Evolutionary conservation across 2,329 filamentous ascomycete species (phyloP), one percentile per base, ranked within the genome.

Genomic region (Gyromitra esculenta): DNA sequence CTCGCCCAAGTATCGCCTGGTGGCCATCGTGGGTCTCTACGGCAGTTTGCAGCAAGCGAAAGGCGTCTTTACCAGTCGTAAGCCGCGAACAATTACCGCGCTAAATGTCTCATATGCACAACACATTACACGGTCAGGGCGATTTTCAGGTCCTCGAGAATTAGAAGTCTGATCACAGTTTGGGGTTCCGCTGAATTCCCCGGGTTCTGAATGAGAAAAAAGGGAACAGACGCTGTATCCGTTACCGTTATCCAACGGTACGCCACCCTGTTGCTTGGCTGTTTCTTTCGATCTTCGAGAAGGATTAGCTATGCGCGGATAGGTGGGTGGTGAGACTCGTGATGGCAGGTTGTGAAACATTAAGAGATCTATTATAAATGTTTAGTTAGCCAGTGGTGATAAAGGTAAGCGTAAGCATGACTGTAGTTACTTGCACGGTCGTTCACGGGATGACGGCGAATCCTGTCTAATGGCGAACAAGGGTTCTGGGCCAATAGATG

Each of bases 11-110:
- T 31, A 31, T 2, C 4, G 25, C 25, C 25, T 31, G 4, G 43
- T 15, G 15, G 43, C 43, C 15, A 31, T 31, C 25, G 43, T 45
- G 43, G 43, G 43, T 45, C 43, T 45, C 43, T 1, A 15, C 43
- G 43, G 43, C 41, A 43, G 41, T 43, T 0, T 1, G 4, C 9
- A 39, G 59, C 59, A 39, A 8, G 21, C 21, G n/a, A 41, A 9
- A 11, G 37, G 57, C 39, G 59, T 43, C 59, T 62, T 35, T 52
- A 15, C 48, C 8, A 21, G 18, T 52, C 8, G 60, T 63, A 6
- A 63, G 60, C 41, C 21, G 39, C 39, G 25, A 31, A 63, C 48
- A 48, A 63, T 41, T 63, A 13, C 60, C 60, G 60, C 41, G 60
- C 31, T 18, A 0, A 45, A 8, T 63, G n/a, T 25, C 60, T 59